Base-by-base conservation (phyloP, 225 moss, liverwort and hornwort genomes). In the Physcomitrium patens region DNA sequence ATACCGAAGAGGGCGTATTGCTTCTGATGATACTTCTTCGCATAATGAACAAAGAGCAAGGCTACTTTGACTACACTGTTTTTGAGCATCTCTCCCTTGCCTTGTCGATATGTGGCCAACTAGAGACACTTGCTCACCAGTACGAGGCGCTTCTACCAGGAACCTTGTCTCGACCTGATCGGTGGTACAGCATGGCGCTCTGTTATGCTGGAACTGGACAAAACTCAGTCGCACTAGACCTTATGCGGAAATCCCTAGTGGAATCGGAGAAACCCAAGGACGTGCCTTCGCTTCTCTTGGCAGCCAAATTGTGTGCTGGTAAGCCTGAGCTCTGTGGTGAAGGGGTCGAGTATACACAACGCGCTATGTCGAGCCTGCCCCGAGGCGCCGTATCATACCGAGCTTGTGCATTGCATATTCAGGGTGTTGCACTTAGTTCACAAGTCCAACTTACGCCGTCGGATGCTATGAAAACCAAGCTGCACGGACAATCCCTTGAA, bases 31-130 rank as follows among this genome's bases (percentile, higher is more conserved):
- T 97, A 31, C 81, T 97, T n/a, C 85, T 92, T 37, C 79, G 83
- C 56, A 78, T 81, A 46, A 82, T 71, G 79, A 82, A 78, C 50
- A 85, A 85, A 63, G 73, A 83, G 47, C 79, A 76, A 27, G 75
- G 86, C 51, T 51, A 84, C 57, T 86, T 91, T 69, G 94, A 97
- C 71, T 63, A 87, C 54, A 82, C 78, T 28, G 69, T 92, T 46
- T 69, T 94, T 18, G 94, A 94, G 69, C 96, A 96, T 74, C 94
- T 96, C 47, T 75, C 86, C 69, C 94, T 96, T 81, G 94, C 92
- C 49, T 81, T 94, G 45, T 87, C 89, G 0, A 69, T 87, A 1
- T 76, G 49, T 67, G 89, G 88, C 16, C 94, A 94, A 55, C 60
- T 79, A 26, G 79, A 78, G 10, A 82, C 87, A 12, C 81, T 96